Evolutionary conservation across 2,329 filamentous ascomycete species (phyloP).

Genomic region (Ascosphaera aggregata): DNA sequence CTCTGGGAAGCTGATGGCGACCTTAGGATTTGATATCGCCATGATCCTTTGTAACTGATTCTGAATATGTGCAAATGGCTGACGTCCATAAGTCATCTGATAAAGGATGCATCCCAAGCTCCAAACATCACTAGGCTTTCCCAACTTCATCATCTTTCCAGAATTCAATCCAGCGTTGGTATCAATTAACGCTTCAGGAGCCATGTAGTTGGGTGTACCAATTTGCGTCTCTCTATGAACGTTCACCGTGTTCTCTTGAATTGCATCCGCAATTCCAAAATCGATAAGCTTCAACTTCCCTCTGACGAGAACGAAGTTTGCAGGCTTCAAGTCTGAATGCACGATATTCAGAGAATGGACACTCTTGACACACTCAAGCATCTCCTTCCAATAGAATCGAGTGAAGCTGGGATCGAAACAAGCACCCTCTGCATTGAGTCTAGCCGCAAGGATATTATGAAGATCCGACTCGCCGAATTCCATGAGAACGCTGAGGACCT

Average conservation of each 20-base stretch:
- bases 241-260: constrained; percentile 91
- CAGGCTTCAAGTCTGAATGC: constrained; percentile 89
- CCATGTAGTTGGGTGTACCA: constrained; percentile 98
- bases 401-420: constrained; percentile 75
- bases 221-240: constrained; percentile 90
- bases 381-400: constrained; percentile 98
- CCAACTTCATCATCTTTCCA: constrained; percentile 73
- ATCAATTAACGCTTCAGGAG: constrained; percentile 78
- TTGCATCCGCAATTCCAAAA: constrained; percentile 95
- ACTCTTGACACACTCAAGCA: constrained; percentile 82
- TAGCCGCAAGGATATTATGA: constrained; percentile 56
- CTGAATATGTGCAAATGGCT: constrained; percentile 77
- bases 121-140: constrained; percentile 93
- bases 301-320: constrained; percentile 85
- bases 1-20: constrained; percentile 23
- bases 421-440: constrained; percentile 46
- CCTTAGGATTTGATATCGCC: constrained; percentile 26
- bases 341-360: constrained; percentile 85
- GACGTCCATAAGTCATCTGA: constrained; percentile 95
- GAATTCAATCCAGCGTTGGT: constrained; percentile 40
- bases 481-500: constrained; percentile 79
- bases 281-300: constrained; percentile 89
- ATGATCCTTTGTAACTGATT: constrained; percentile 65
- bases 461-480: constrained; percentile 92
- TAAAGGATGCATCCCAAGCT: constrained; percentile 89